These are phyloP conservation scores for Boletus subcaerulescens DNA, from an alignment of 768 basidiomycete species.

Conservation along the genomic window DNA sequence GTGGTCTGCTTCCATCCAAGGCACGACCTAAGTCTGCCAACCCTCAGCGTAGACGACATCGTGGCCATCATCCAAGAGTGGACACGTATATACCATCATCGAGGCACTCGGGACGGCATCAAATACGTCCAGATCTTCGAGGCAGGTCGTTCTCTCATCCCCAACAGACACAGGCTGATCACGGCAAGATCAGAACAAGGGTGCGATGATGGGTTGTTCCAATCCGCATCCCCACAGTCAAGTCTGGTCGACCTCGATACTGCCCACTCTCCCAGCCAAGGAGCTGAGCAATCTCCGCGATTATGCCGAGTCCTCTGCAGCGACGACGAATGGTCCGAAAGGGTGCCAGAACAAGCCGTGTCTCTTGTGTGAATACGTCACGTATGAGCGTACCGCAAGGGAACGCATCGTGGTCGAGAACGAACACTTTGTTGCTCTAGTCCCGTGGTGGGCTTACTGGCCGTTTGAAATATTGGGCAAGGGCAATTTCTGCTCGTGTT, in stretches of 20 bases:
- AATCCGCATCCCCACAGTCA: constrained; percentile 96
- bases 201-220: constrained; percentile 91
- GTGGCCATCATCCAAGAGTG: constrained; percentile 67
- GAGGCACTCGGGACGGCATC: constrained; percentile 65
- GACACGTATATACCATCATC: constrained; percentile 57
- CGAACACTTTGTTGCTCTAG: constrained; percentile 76
- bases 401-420: constrained; percentile 70
- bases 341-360: constrained; percentile 60
- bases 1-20: constrained; percentile 84
- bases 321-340: constrained; percentile 45
- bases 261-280: constrained; percentile 67
- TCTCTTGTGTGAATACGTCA: constrained; percentile 77
- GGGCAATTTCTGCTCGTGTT: constrained; percentile 6
- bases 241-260: constrained; percentile 72
- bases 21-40: constrained; percentile 82
- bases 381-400: constrained; percentile 54
- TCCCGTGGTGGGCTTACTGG: constrained; percentile 97
- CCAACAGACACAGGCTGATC: background rate
- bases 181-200: constrained; percentile 65
- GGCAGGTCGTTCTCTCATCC: constrained; percentile 35
- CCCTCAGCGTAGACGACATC: constrained; percentile 57
- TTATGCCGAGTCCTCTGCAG: constrained; percentile 40
- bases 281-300: constrained; percentile 58
- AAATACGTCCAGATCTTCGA: constrained; percentile 89
- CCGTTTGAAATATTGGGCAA: constrained; percentile 80